Conservation (phyloP, 2,329 filamentous ascomycete species). For the Zopfia rhizophila region DNA sequence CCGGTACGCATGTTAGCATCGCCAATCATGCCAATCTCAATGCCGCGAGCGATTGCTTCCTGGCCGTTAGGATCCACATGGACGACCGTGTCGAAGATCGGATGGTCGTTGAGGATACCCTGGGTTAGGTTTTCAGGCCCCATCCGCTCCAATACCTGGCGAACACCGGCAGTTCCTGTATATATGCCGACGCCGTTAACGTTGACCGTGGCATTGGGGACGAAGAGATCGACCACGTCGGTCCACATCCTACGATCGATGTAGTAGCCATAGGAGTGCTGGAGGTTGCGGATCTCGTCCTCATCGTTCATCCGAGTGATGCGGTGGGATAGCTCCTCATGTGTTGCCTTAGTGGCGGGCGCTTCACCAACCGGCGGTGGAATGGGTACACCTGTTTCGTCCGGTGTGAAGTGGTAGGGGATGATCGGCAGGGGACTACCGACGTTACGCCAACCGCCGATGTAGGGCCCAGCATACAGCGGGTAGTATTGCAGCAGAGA, state of each 20-base stretch:
- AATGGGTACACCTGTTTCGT: slow-evolving; percentile 32
- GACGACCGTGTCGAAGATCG: slow-evolving; percentile 37
- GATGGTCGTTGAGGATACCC: slow-evolving; percentile 38
- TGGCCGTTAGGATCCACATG: slow-evolving; percentile 24
- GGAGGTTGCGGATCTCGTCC: slow-evolving; percentile 35
- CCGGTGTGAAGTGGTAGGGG: slow-evolving; percentile 35
- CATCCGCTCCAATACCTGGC: slow-evolving; percentile 30
- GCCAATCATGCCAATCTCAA: slow-evolving; percentile 37
- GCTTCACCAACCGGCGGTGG: slow-evolving; percentile 18
- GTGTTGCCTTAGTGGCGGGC: slow-evolving; percentile 18
- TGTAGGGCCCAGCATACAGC: slow-evolving; percentile 33
- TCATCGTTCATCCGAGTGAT: slow-evolving; percentile 33
- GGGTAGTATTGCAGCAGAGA: slow-evolving; percentile 31
- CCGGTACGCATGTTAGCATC: slow-evolving; percentile 28
- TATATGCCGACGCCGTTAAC: slow-evolving; percentile 17
- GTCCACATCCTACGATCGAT: slow-evolving; percentile 39
- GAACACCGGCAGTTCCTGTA: slow-evolving; percentile 25
- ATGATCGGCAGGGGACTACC: slow-evolving; percentile 26
- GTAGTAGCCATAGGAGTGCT: slow-evolving; percentile 37
- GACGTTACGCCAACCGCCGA: slow-evolving; percentile 35
- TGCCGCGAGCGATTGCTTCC: slow-evolving; percentile 30
- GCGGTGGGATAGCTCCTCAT: slow-evolving; percentile 24
- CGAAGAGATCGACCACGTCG: slow-evolving; percentile 32
- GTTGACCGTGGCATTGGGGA: slow-evolving; percentile 18
- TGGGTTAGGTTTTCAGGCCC: slow-evolving; percentile 31